These are phyloP conservation scores for Hypoxylon sp. DNA, from an alignment of 2,329 filamentous ascomycete genomes.

Conservation along the genomic window DNA sequence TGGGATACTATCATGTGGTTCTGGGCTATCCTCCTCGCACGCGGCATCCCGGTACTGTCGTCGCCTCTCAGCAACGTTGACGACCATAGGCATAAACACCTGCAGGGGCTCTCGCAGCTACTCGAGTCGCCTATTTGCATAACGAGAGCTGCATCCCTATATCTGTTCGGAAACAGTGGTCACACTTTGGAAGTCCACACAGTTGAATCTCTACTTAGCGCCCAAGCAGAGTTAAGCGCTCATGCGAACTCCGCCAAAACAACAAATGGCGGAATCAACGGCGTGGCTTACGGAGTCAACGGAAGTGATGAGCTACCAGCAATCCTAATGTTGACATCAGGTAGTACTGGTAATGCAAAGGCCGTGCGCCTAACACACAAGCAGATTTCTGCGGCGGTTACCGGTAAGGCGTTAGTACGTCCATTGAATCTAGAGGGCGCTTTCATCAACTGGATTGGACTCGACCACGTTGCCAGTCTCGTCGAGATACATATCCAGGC, in stretches of 20 bases:
- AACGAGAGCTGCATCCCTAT: slow-evolving; percentile 22
- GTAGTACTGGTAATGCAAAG: slow-evolving; percentile 64
- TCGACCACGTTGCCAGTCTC: slow-evolving; percentile 67
- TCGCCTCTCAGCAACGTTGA: slow-evolving; percentile 40
- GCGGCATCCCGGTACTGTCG: slow-evolving; percentile 37
- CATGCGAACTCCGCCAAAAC: not conserved
- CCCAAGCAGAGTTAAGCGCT: not conserved
- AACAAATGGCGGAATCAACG: too few species aligned
- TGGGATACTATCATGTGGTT: slow-evolving; percentile 46
- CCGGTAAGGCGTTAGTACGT: slow-evolving; percentile 54
- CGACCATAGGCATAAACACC: slow-evolving; percentile 37
- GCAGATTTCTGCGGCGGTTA: slow-evolving; percentile 57
- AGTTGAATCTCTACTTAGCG: slow-evolving; percentile 7
- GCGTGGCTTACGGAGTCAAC: too few species aligned
- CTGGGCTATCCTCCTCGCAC: slow-evolving; percentile 45
- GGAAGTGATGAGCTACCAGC: too few species aligned
- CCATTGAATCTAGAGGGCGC: slow-evolving; percentile 49
- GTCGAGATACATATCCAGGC: slow-evolving; percentile 65
- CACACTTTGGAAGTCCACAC: slow-evolving; percentile 14
- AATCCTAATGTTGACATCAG: slow-evolving; percentile 64
- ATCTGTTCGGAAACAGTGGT: slow-evolving; percentile 29
- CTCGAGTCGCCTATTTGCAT: slow-evolving; percentile 39
- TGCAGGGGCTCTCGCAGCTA: slow-evolving; percentile 18
- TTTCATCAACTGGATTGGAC: slow-evolving; percentile 62
- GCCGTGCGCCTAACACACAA: slow-evolving; percentile 59